Evolutionary conservation across 352 stramenopile genomes (phyloP), one percentile per base, ranked within the genome.

Genomic region (Phytophthora lateralis): DNA sequence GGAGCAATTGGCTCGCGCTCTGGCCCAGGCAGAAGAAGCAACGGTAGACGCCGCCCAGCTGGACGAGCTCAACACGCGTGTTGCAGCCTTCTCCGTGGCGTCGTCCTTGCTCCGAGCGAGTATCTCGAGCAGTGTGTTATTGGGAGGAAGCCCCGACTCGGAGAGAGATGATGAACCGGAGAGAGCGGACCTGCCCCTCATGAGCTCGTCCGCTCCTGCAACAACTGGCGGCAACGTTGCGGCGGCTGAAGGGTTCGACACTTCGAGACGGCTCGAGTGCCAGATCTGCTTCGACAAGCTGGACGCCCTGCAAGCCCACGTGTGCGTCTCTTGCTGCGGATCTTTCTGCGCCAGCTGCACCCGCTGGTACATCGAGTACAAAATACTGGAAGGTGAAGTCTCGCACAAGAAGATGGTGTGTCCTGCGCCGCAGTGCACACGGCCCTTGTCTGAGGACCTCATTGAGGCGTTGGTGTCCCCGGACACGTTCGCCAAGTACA

Each of bases 231-330:
- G 21, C n/a, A 52, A 43, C 17, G 14, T 57, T n/a, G 24, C 38
- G 4, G 21, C n/a, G 17, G 12, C 56, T 21, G 58, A 63, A 7
- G 45, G 48, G 37, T 70, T 80, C 35, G 73, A 78, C 44, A 64
- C 60, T 37, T 46, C 15, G 1, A 56, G 51, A 37, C 60, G 47
- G 26, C 70, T 61, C 37, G 78, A 89, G 44, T 92, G 83, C 55
- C 77, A 89, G 69, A 89, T 92, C 59, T 92, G 83, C 70, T 92
- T 88, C 37, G 80, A 92, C 45, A 74, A 68, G 27, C 60, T 90
- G 47, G 78, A 88, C 18, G 59, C 65, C 5, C 32, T 75, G 12
- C 69, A 85, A 29, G 48, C 64, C 3, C 77, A 90, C 38, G 69
- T 70, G 39, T 93, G 83, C 44, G 18, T 59, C 9, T 52, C 57